phyloP scores from a whole-genome alignment of 176 grass and related monocot genomes.

The Hyparrhenia diplandra region DNA sequence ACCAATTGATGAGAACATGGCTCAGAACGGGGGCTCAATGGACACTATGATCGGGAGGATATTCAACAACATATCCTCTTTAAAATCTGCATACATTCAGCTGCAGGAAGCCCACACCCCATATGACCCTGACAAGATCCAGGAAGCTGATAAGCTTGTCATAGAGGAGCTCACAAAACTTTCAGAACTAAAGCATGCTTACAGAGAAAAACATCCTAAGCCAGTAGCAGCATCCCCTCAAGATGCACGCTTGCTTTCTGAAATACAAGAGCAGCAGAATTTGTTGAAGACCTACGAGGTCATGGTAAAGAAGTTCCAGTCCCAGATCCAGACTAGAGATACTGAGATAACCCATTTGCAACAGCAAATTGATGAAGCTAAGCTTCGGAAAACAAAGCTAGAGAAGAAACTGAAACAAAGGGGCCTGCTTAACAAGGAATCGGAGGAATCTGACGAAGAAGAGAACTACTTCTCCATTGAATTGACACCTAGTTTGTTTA shows the following conservation, averaged over 20 bases:
- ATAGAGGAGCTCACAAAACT: slow-evolving; percentile 89
- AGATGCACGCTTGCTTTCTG: slow-evolving; percentile 77
- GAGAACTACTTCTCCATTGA: slow-evolving; percentile 89
- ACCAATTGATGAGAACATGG: slow-evolving; percentile 76
- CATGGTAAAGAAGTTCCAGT: slow-evolving; percentile 98
- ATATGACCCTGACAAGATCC: slow-evolving; percentile 90
- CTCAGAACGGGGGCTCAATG: slow-evolving; percentile 66
- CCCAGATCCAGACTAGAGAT: slow-evolving; percentile 93
- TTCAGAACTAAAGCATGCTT: slow-evolving; percentile 93
- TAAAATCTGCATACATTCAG: slow-evolving; percentile 87
- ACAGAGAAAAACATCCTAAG: slow-evolving; percentile 93
- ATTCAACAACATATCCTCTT: slow-evolving; percentile 92
- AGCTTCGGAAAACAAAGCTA: slow-evolving; percentile 74
- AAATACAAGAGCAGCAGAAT: slow-evolving; percentile 94
- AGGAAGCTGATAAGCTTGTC: slow-evolving; percentile 82
- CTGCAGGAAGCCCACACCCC: slow-evolving; percentile 97
- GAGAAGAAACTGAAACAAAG: slow-evolving; percentile 97
- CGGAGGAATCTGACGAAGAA: slow-evolving; percentile 72
- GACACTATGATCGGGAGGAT: slow-evolving; percentile 65
- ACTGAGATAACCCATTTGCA: slow-evolving; percentile 66
- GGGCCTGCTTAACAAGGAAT: slow-evolving; percentile 78
- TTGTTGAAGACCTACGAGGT: slow-evolving; percentile 93
- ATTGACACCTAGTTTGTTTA: slow-evolving; percentile 81
- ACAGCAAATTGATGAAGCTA: slow-evolving; percentile 77
- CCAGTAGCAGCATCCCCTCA: slow-evolving; percentile 67